phyloP scores from a whole-genome alignment of 805 yeast species.

The Candida methanosorbosa region DNA sequence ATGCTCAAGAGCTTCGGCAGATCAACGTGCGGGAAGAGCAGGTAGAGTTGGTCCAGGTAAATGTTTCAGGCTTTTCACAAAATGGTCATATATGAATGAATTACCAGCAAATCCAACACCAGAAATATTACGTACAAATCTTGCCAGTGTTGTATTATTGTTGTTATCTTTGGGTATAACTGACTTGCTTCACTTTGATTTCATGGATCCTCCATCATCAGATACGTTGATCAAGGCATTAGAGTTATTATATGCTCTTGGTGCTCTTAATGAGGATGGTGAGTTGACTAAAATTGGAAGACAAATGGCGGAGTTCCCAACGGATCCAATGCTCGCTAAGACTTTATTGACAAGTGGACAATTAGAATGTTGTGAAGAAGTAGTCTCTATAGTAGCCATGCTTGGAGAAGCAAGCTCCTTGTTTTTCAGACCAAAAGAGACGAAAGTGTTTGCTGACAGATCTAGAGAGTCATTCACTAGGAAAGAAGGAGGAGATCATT shows the following conservation, averaged over 20 bases:
- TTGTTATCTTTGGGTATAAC: constrained; percentile 78
- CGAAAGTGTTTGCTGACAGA: constrained; percentile 56
- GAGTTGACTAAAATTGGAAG: constrained; percentile 68
- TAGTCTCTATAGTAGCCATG: constrained; percentile 74
- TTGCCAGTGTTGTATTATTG: constrained; percentile 67
- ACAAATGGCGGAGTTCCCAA: constrained; percentile 85
- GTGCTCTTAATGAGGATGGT: constrained; percentile 79
- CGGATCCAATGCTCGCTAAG: constrained; percentile 85
- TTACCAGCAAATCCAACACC: constrained; percentile 77
- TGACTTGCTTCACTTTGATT: constrained; percentile 76
- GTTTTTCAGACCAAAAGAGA: constrained; percentile 63
- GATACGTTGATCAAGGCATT: constrained; percentile 66
- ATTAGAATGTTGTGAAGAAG: constrained; percentile 55
- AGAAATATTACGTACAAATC: constrained; percentile 80
- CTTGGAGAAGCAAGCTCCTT: constrained; percentile 68
- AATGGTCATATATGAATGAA: constrained; percentile 71
- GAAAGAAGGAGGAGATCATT: constrained; percentile 62
- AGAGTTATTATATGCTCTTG: constrained; percentile 75
- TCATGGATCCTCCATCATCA: constrained; percentile 83
- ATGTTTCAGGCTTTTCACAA: constrained; percentile 84
- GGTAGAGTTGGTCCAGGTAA: constrained; percentile 97
- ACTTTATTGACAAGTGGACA: constrained; percentile 56
- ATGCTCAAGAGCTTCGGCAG: constrained; percentile 91
- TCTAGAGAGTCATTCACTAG: constrained; percentile 47
- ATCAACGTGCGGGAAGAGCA: constrained; percentile 96